Base-by-base conservation (phyloP, 257 asterid species). In the Prunella vulgaris region DNA sequence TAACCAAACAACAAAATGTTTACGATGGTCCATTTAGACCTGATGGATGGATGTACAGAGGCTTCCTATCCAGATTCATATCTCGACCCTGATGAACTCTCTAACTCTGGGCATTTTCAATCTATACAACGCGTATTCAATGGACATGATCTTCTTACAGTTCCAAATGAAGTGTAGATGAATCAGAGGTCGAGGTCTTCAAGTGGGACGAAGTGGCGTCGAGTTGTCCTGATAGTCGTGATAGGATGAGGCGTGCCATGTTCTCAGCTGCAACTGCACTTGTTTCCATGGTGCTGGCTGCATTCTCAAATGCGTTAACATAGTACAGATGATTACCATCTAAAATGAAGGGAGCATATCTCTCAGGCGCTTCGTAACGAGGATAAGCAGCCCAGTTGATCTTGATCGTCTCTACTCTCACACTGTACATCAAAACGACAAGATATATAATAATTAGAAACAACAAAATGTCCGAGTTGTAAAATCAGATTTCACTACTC, bases 201-300 rank as follows among this genome's bases (percentile, higher is more conserved):
- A 79, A 74, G 76, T 70, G 75, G 52, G 88, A 71, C 14, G 84
- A 66, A 70, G 70, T 48, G 21, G 28, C 4, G 51, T 18, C 13
- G 44, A 59, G 40, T 80, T 73, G 48, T 33, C 52, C 69, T 6
- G 83, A 38, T 40, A 88, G 80, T 81, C 97, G 82, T 9, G 90
- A 86, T 68, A 94, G 90, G 84, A 94, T 87, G 32, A 94, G 90
- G 27, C 97, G 90, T 22, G 95, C 97, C 42, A 94, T 79, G 72
- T 94, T 94, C 84, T 94, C 99, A 52, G 95, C 99, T n/a, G 99
- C 74, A 74, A 94, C 99, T 17, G 97, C 94, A 58, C 96, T 89
- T 5, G 97, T 86, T 80, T 94, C 99, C 80, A 94, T 94, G 78
- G 96, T 71, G 88, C 99, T 94, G 38, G 97, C 99, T 46, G 96